Conservation (phyloP, 2,329 filamentous ascomycete species). For the Aspergillus melleus region DNA sequence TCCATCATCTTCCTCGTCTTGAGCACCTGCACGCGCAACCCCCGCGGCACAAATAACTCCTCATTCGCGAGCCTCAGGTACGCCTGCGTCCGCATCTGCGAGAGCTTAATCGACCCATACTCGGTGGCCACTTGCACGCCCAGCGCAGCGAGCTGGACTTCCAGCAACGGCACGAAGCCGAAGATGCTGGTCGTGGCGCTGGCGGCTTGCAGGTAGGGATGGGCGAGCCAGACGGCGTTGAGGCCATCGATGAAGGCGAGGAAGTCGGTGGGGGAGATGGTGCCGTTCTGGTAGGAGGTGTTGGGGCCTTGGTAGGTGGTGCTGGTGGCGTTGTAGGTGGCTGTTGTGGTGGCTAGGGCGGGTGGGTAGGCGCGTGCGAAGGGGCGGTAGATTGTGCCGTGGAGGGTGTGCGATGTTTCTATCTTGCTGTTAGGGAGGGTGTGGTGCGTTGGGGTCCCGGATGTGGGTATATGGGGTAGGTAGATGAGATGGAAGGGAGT, state of each 20-base stretch:
- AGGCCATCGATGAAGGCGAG: constrained; percentile 39
- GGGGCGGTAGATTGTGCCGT: constrained; percentile 15
- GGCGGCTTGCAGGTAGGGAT: constrained; percentile 33
- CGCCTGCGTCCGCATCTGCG: constrained; percentile 26
- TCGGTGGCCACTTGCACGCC: constrained; percentile 12
- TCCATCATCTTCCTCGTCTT: constrained; percentile 24
- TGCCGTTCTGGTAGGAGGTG: background rate
- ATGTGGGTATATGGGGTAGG: background rate
- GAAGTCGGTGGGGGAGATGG: constrained; percentile 18
- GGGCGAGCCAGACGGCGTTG: constrained; percentile 58
- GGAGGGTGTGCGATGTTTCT: constrained; percentile 16
- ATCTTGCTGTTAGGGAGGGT: background rate
- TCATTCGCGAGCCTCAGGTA: constrained; percentile 33
- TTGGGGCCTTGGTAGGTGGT: background rate
- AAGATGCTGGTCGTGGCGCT: constrained; percentile 24
- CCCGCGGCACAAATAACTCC: constrained; percentile 31
- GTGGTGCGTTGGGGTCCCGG: no score
- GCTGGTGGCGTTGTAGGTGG: background rate
- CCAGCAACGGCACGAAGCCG: constrained; percentile 30
- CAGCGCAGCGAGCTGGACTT: constrained; percentile 22
- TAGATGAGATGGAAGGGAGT: background rate
- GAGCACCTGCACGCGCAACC: constrained; percentile 30
- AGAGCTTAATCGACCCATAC: constrained; percentile 16
- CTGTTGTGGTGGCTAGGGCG: background rate
- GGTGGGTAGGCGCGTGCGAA: constrained; percentile 16